Base-by-base conservation (phyloP, 1,139 yeast species). In the Yamadazyma mexicana region DNA sequence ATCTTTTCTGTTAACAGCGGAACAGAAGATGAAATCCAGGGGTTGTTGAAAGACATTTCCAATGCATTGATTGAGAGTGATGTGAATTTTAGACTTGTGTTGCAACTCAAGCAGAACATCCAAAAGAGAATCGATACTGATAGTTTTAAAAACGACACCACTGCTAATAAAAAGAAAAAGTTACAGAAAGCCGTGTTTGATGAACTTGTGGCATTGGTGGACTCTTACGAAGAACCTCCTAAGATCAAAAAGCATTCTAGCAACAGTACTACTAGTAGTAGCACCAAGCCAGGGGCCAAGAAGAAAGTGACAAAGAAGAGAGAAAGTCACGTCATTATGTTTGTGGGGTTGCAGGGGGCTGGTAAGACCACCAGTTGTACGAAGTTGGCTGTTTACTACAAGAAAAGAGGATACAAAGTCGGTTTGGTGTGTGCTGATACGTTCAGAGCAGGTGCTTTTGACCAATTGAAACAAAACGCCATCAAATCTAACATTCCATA, bases 341-440 rank as follows among this genome's bases (percentile, higher is more conserved):
- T 92, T 75, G 98, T 92, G 41, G 98, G 98, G 56, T 73, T 92
- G 47, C 98, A 94, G 61, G 98, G 98, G 69, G 95, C 98, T 8
- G 98, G 98, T 77, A 92, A 92, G 62, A 92, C 98, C 20, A 92
- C 98, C 0, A 83, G 97, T 2, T 91, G 98, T 79, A 92, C 98
- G 1, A 92, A 92, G 61, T 73, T 92, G 52, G 98, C 98, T 0
- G 95, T 88, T 1, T 91, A 87, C 62, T 94, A 92, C 60, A 92
- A 91, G 57, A 81, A 92, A 60, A 75, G 98, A 58, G 97, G 97
- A 1, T 88, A 83, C 65, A 89, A 88, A 59, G 96, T 89, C 33
- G 98, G 98, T 38, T 71, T 92, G 55, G 98, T 92, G 22, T 94
- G 98, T 79, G 98, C 98, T 2, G 98, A 92, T 73, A 92, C 98